Conservation (phyloP, 2,329 filamentous ascomycete species). For the Geoglossum cookeanum region DNA sequence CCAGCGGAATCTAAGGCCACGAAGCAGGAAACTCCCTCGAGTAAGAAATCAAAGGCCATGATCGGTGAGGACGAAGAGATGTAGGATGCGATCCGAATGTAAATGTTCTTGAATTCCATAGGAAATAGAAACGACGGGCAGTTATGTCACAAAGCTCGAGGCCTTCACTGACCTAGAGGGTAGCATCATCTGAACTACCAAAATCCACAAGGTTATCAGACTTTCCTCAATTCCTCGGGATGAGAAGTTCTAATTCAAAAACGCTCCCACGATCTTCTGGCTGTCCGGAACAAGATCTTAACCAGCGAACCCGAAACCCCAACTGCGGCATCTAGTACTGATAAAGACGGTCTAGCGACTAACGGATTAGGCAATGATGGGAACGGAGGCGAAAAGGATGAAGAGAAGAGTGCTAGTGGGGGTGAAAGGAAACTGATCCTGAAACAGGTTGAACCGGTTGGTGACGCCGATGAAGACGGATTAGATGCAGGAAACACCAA, state of each 20-base stretch:
- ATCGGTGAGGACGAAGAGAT: conserved; percentile 41
- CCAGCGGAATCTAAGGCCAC: conserved; percentile 29
- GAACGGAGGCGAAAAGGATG: conserved; percentile 12
- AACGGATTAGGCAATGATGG: conserved; percentile 14
- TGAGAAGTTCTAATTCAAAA: conserved; percentile 78
- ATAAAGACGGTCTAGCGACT: conserved; percentile 18
- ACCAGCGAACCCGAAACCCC: conserved; percentile 33
- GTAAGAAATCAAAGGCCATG: conserved; percentile 29
- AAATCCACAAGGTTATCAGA: conserved; percentile 97
- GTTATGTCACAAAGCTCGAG: conserved; percentile 70
- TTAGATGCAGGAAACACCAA: not conserved
- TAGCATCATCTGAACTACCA: conserved; percentile 72
- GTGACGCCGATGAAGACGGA: not conserved
- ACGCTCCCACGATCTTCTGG: conserved; percentile 60
- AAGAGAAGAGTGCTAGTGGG: conserved; percentile 1
- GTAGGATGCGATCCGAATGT: conserved; percentile 21
- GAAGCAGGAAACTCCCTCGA: conserved; percentile 20
- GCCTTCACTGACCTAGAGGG: conserved; percentile 64
- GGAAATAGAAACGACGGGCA: conserved; percentile 59
- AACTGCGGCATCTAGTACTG: conserved; percentile 20
- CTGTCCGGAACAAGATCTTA: conserved; percentile 77
- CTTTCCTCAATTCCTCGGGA: conserved; percentile 71
- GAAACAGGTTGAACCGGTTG: not conserved
- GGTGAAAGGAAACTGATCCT: not conserved
- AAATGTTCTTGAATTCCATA: not conserved